Evolutionary conservation across 2,329 filamentous ascomycete genomes (phyloP).

Genomic region (Phoma sp.): DNA sequence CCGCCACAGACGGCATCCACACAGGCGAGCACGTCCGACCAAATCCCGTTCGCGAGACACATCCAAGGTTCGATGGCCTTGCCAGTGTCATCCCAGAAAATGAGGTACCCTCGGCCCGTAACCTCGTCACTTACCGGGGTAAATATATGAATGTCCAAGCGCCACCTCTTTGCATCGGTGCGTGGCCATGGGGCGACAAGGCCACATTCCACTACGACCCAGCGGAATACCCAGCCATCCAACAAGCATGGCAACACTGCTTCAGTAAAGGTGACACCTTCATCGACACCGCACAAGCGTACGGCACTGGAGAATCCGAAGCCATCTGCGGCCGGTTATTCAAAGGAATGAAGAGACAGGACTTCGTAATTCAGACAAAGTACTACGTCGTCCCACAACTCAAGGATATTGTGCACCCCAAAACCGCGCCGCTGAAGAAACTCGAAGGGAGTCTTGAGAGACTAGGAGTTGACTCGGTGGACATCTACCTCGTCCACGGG

Average conservation of each 20-base stretch:
- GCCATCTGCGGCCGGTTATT: slow-evolving; percentile 51
- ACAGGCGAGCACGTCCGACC: slow-evolving; percentile 20
- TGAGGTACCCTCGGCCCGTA: slow-evolving; percentile 14
- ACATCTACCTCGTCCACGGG: slow-evolving; percentile 54
- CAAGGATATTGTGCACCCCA: slow-evolving; percentile 42
- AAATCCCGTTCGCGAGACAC: slow-evolving; percentile 16
- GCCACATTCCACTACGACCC: slow-evolving; percentile 41
- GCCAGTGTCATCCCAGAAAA: slow-evolving; percentile 13
- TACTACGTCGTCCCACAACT: slow-evolving; percentile 45
- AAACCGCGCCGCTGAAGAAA: slow-evolving; percentile 43
- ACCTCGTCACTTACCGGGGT: slow-evolving; percentile 21
- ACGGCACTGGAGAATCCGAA: slow-evolving; percentile 52
- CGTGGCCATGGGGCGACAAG: slow-evolving; percentile 36
- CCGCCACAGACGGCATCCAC: slow-evolving; percentile 31
- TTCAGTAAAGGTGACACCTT: slow-evolving; percentile 49
- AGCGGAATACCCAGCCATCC: slow-evolving; percentile 44
- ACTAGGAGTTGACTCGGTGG: slow-evolving; percentile 50
- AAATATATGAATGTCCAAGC: slow-evolving; percentile 25
- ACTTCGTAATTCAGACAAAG: slow-evolving; percentile 52
- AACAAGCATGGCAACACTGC: slow-evolving; percentile 49
- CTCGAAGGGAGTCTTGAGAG: slow-evolving; percentile 48
- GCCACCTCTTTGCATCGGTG: slow-evolving; percentile 27
- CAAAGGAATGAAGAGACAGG: slow-evolving; percentile 38
- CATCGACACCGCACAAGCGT: slow-evolving; percentile 54
- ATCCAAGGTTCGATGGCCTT: slow-evolving; percentile 20